Evolutionary conservation across 192 early-diverging fungal species (phyloP), one percentile per base, ranked within the genome.

Genomic region (Podila minutissima): DNA sequence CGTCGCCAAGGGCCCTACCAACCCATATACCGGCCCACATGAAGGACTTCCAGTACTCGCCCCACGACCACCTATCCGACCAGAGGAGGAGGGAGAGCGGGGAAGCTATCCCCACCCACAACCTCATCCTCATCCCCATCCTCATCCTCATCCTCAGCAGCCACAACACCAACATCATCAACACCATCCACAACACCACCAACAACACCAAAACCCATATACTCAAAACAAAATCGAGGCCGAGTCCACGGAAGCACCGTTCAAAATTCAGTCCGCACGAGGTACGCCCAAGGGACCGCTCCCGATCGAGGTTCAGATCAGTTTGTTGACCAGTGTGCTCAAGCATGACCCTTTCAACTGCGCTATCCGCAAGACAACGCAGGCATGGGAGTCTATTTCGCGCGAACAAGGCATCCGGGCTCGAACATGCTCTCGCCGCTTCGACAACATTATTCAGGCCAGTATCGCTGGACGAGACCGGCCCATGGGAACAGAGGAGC

Each of bases 241-340:
- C n/a, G 12, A 51, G 26, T 22, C 50, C 5, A 19, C 13, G 33
- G 19, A 28, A 50, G 68, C 59, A 5, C 68, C 74, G 3, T 70
- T 78, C 58, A 62, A 64, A 31, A 81, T 79, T 28, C 76, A 69
- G 24, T 72, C 76, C 5, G 70, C 76, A 15, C 76, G 77, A 7
- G 77, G 77, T 3, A 81, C 77, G 0, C 77, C 77, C 33, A 81
- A 81, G 51, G 77, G 77, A n/a, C 77, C 77, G 0, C 66, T 81
- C 11, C 77, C 77, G 7, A 81, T 81, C 50, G 70, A 81, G 48
- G 63, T 69, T 5, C 77, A 81, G 55, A 69, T 81, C 50, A 61
- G 71, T 11, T 49, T 81, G 4, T 32, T 81, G 59, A 73, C 32
- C 2, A 81, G 77, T 26, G 77, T 81, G 19, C 71, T 81, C 49